Evolutionary conservation across 169 alveolate genomes (phyloP).

Genomic region (Eimeria praecox): DNA sequence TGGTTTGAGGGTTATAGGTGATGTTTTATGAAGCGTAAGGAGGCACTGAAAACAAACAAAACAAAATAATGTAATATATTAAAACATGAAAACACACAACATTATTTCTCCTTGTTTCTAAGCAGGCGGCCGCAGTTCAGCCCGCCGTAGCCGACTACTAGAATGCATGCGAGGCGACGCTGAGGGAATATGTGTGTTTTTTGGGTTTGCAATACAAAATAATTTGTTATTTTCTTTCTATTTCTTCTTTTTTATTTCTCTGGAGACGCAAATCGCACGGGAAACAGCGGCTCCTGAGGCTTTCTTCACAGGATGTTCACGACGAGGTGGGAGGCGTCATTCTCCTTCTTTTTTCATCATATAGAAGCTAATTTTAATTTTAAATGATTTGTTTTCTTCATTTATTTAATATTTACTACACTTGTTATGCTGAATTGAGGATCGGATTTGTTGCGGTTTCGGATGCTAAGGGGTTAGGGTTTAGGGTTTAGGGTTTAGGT

Average conservation of each 20-base stretch:
- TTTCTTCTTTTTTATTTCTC: neutral
- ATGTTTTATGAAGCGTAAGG: neutral
- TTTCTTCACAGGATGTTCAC: conserved; percentile 32
- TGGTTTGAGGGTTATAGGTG: neutral
- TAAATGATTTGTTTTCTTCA: neutral
- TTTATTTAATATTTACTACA: neutral
- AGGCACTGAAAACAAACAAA: neutral
- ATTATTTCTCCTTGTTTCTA: neutral
- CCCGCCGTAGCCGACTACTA: conserved; percentile 10
- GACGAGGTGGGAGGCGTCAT: neutral
- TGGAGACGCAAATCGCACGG: neutral
- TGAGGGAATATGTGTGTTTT: neutral
- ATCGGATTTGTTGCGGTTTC: neutral
- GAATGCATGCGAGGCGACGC: conserved; percentile 42
- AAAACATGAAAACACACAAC: neutral
- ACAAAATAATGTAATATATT: neutral
- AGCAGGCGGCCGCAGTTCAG: conserved; percentile 9
- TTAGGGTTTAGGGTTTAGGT: neutral
- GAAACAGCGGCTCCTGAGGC: conserved; percentile 27
- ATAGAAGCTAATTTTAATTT: neutral
- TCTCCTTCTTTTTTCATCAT: neutral
- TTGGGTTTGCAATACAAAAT: neutral
- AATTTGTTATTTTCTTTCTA: neutral
- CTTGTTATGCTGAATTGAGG: neutral
- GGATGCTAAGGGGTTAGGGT: neutral